Evolutionary conservation across 225 moss, liverwort and hornwort species (phyloP).

Genomic region (Sphagnum tenellum): DNA sequence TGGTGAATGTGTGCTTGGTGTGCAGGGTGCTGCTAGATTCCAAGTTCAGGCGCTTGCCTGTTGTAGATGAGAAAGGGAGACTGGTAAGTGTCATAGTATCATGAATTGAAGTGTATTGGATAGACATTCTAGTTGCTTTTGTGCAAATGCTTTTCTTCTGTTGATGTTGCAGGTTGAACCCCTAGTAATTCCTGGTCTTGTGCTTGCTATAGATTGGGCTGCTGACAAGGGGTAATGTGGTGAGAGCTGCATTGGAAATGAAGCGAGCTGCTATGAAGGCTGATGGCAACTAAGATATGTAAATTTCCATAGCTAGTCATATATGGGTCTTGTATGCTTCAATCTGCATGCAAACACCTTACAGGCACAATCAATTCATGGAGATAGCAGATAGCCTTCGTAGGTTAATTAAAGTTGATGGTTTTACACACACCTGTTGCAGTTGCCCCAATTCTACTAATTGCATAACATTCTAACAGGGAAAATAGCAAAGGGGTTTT

Average conservation of each 20-base stretch:
- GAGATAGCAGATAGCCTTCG: too few relatives aligned
- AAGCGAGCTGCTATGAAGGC: conserved; percentile 30
- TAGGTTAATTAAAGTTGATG: too few relatives aligned
- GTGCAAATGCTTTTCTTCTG: background rate
- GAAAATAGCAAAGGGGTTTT: too few relatives aligned
- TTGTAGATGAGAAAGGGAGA: conserved; percentile 57
- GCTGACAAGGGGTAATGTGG: conserved; percentile 88
- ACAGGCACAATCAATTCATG: too few relatives aligned
- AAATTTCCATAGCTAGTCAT: too few relatives aligned
- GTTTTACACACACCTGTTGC: too few relatives aligned
- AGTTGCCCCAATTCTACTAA: too few relatives aligned
- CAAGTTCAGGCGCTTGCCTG: conserved; percentile 84
- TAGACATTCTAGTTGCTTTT: background rate
- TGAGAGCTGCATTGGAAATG: conserved; percentile 64
- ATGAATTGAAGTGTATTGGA: background rate
- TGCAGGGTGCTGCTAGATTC: conserved; percentile 60
- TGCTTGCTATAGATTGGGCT: conserved; percentile 39
- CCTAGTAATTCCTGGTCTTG: too few relatives aligned
- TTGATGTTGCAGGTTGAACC: background rate
- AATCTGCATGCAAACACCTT: too few relatives aligned
- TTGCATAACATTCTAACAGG: too few relatives aligned
- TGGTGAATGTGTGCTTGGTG: background rate
- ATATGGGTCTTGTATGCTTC: too few relatives aligned
- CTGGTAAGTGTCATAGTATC: conserved; percentile 22
- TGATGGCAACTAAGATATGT: too few relatives aligned